Evolutionary conservation across 2,329 filamentous ascomycete genomes (phyloP).

Genomic region (Verticillium isaacii): DNA sequence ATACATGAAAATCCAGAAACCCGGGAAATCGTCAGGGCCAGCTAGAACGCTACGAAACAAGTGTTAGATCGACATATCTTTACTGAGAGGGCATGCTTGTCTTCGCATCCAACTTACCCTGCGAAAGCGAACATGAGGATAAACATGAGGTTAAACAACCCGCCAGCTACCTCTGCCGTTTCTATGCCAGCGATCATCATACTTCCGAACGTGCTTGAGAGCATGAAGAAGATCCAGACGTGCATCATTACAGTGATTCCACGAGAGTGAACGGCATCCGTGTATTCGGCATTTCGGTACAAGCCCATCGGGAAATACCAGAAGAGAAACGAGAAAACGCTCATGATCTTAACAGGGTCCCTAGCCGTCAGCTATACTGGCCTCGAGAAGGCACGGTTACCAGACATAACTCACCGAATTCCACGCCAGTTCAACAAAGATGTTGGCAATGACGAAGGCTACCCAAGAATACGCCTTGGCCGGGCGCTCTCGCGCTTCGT

Average conservation of each 20-base stretch:
- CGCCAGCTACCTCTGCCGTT: slow-evolving; percentile 58
- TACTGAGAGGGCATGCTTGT: too few species aligned
- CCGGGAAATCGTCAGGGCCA: slow-evolving; percentile 32
- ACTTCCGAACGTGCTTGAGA: slow-evolving; percentile 60
- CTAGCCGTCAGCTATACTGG: too few species aligned
- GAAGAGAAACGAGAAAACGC: slow-evolving; percentile 56
- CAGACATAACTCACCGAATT: slow-evolving; percentile 48
- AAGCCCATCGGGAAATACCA: slow-evolving; percentile 68
- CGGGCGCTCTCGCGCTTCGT: slow-evolving; percentile 64
- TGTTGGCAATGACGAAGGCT: slow-evolving; percentile 59
- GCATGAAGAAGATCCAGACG: slow-evolving; percentile 59
- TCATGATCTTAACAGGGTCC: slow-evolving; percentile 28
- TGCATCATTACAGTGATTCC: slow-evolving; percentile 60
- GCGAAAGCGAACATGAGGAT: slow-evolving; percentile 61
- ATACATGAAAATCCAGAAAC: slow-evolving; percentile 57
- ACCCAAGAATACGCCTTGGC: slow-evolving; percentile 66
- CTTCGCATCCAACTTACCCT: slow-evolving; percentile 7
- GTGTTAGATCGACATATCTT: too few species aligned
- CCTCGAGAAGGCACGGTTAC: not conserved
- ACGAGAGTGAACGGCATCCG: slow-evolving; percentile 39
- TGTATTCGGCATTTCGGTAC: slow-evolving; percentile 51
- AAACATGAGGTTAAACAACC: slow-evolving; percentile 60
- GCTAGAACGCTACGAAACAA: slow-evolving; percentile 24
- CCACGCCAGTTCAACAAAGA: slow-evolving; percentile 62
- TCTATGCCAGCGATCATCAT: slow-evolving; percentile 61